These are phyloP conservation scores for Luffa acutangula DNA, from an alignment of 306 rosid species.

Conservation along the genomic window DNA sequence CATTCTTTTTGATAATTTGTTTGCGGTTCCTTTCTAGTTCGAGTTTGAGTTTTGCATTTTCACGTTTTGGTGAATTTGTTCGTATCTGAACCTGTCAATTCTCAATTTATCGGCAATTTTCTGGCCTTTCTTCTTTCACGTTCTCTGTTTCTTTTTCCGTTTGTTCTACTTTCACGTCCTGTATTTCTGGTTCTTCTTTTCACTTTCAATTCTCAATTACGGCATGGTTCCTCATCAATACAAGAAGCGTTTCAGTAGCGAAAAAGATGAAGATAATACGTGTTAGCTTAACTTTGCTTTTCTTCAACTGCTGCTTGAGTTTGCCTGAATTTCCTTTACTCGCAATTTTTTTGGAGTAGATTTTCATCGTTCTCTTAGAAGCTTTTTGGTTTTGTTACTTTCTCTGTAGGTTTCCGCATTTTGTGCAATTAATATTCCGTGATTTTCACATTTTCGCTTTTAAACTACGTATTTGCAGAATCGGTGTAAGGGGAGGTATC, in stretches of 20 bases:
- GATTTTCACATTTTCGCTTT: slow-evolving; percentile 14
- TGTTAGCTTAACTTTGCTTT: slow-evolving; percentile 20
- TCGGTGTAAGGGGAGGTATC: slow-evolving; percentile 31
- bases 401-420: slow-evolving; percentile 17
- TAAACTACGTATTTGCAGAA: slow-evolving; percentile 20
- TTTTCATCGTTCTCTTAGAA: slow-evolving; percentile 13
- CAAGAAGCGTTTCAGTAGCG: neutral
- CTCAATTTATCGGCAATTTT: neutral
- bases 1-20: neutral
- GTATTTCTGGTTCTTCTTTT: neutral
- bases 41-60: slow-evolving; percentile 5
- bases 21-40: neutral
- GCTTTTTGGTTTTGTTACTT: slow-evolving; percentile 21
- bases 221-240: neutral
- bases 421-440: slow-evolving; percentile 21
- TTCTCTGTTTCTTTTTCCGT: neutral
- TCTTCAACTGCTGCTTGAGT: slow-evolving; percentile 34
- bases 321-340: slow-evolving; percentile 39
- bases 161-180: neutral
- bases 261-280: neutral
- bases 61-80: neutral
- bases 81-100: neutral
- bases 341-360: slow-evolving; percentile 15
- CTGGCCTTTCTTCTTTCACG: neutral
- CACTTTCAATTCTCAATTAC: neutral